Percentiles rank a stretch among this genome's conserved stretches.
phyloP scores from a whole-genome alignment of 139 green algal genomes.

The Closterium sp. region DNA sequence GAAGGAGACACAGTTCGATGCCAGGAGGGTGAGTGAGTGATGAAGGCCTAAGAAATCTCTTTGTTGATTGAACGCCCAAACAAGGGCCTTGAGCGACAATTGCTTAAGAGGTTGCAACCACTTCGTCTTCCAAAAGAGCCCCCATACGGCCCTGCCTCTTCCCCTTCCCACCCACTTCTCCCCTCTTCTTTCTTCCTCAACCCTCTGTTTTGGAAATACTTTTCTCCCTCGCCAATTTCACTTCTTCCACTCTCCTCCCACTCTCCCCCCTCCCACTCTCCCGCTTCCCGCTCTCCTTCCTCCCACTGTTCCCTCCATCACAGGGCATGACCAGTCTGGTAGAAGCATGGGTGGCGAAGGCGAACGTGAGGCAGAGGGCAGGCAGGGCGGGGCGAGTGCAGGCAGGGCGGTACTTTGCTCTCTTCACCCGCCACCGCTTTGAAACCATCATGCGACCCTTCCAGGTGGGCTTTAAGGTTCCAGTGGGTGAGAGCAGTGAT shows the following conservation, averaged over 20 bases:
- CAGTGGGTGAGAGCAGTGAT: too few species aligned
- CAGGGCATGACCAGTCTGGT: constrained; percentile 23
- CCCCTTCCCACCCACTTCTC: not conserved
- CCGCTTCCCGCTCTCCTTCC: not conserved
- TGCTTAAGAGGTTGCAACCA: too few species aligned
- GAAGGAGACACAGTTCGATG: not conserved
- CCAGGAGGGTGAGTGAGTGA: not conserved
- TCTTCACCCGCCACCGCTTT: constrained; percentile 50
- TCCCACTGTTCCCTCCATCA: not conserved
- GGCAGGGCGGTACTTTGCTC: constrained; percentile 53
- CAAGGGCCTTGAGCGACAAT: too few species aligned
- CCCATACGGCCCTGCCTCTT: too few species aligned
- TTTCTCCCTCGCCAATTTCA: not conserved
- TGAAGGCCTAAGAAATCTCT: too few species aligned
- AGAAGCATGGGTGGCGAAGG: constrained; percentile 22
- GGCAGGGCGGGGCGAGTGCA: constrained; percentile 58
- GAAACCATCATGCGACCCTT: constrained; percentile 10
- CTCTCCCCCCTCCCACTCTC: not conserved
- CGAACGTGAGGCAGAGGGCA: constrained; percentile 47
- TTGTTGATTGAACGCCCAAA: too few species aligned
- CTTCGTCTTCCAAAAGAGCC: too few species aligned
- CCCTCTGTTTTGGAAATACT: too few species aligned
- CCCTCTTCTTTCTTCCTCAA: not conserved
- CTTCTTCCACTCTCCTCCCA: not conserved
- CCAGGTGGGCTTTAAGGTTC: constrained; percentile 5